Evolutionary conservation across 192 early-diverging fungal genomes (phyloP).

Genomic region (Entophlyctis luteolus): DNA sequence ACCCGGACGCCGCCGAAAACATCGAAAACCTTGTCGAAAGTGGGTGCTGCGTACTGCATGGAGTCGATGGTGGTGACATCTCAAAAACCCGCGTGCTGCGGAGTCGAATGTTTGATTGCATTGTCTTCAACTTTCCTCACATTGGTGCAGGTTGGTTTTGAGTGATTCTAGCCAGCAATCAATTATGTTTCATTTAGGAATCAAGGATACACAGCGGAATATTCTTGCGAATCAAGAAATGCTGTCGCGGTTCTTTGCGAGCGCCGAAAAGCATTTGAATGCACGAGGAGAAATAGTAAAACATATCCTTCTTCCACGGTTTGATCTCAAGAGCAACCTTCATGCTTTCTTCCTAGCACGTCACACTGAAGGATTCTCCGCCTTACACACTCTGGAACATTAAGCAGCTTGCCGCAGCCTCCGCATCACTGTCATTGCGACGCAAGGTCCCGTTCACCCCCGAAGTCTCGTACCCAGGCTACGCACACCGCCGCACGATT

Average conservation of each 20-base stretch:
- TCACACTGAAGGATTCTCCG: slow-evolving; percentile 77
- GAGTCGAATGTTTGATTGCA: slow-evolving; percentile 63
- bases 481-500: slow-evolving; percentile 91
- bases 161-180: not conserved
- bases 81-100: slow-evolving; percentile 51
- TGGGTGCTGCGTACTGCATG: slow-evolving; percentile 69
- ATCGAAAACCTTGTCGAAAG: slow-evolving; percentile 56
- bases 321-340: not conserved
- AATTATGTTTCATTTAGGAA: slow-evolving; percentile 48
- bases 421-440: slow-evolving; percentile 50
- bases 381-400: slow-evolving; percentile 91
- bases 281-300: slow-evolving; percentile 7
- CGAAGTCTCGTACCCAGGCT: slow-evolving; percentile 70
- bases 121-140: slow-evolving; percentile 97
- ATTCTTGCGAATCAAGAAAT: slow-evolving; percentile 71
- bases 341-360: slow-evolving; percentile 32
- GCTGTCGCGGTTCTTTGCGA: slow-evolving; percentile 29
- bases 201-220: slow-evolving; percentile 89
- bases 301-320: not conserved
- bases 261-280: slow-evolving; percentile 12
- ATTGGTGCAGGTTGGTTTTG: slow-evolving; percentile 49
- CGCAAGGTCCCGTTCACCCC: slow-evolving; percentile 59
- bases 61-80: slow-evolving; percentile 74
- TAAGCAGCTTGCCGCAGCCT: slow-evolving; percentile 64
- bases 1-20: slow-evolving; percentile 66